Base-by-base conservation (phyloP, 2,329 filamentous ascomycete genomes). In the Coleophoma cylindrospora region DNA sequence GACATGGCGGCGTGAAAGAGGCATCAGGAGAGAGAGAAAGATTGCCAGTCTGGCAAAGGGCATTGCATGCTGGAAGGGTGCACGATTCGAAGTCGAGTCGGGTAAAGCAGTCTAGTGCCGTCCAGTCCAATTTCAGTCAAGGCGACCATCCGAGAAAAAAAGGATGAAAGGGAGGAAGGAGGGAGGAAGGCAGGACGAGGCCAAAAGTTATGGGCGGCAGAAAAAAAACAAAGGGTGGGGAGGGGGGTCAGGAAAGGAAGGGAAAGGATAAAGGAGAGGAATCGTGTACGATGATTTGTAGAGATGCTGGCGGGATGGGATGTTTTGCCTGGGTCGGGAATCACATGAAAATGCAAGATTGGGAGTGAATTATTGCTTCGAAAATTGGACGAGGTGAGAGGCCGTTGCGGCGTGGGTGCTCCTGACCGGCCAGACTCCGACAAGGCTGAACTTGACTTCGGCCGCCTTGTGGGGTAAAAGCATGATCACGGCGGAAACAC, bases 1-100 rank as follows among this genome's bases (percentile, higher is more conserved):
- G 61, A 62, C 61, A 64, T 64, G 54, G 55, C 58, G 58, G 48
- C 43, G 49, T 41, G 32, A 54, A 43, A 54, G 48, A 57, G 40
- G 55, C 56, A 61, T 61, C 54, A 51, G 34, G 36, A 45, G 37
- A 37, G 33, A 38, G 4, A 49, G 17, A 49, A 17, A 15, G 34
- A 43, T 33, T 3, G 27, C 6, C 7, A 27, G 9, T 27, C 27
- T 7, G 27, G 27, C 27, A 27, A 27, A 27, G 27, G 9, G 9
- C 9, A 7, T 27, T 27, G 27, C 27, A 27, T 27, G 27, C 27
- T 27, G 27, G 27, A 27, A 19, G 27, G 27, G 27, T 27, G 7
- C 27, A 27, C 6, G 27, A 27, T 27, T 27, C 27, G 27, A 27
- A 27, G 27, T 27, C 27, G 27, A 27, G 27, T 7, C 6, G 27